A percentile compares a stretch with the other conserved stretches of the same genome.
Evolutionary conservation across 495 filamentous ascomycete genomes (phyloP).

Genomic region (Penicillium paradoxum): DNA sequence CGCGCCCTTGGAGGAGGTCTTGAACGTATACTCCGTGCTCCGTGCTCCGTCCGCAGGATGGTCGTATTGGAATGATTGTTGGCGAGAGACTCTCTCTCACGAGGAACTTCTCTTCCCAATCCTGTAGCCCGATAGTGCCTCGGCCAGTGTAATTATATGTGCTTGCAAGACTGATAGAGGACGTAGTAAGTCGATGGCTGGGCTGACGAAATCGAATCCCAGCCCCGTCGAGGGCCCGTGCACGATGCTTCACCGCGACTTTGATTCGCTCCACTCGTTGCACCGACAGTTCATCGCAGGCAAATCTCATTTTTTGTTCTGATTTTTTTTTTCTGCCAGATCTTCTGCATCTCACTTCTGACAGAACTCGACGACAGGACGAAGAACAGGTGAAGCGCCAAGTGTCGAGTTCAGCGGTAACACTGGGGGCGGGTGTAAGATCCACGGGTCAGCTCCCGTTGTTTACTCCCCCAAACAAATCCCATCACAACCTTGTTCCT

Average conservation of each 20-base stretch:
- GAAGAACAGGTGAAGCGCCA: too few relatives aligned
- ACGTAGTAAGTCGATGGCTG: conserved; percentile 1
- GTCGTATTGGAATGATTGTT: too few relatives aligned
- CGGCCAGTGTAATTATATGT: too few relatives aligned
- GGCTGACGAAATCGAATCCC: conserved; percentile 6
- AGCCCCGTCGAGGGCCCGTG: conserved; percentile 32
- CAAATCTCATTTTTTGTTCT: conserved; percentile 10
- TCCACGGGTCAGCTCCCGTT: conserved; percentile 42
- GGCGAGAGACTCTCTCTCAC: too few relatives aligned
- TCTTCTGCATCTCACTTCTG: neutral
- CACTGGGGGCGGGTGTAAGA: conserved; percentile 14
- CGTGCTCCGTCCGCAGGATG: too few relatives aligned
- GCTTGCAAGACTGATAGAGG: too few relatives aligned
- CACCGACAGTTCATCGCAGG: conserved; percentile 13
- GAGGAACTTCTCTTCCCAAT: too few relatives aligned
- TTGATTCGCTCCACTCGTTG: conserved; percentile 28
- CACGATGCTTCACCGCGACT: conserved; percentile 38
- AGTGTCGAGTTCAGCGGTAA: conserved; percentile 1
- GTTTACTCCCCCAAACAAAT: conserved; percentile 30
- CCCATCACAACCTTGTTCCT: conserved; percentile 19
- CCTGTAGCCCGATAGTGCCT: too few relatives aligned
- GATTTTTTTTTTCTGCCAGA: conserved; percentile 8
- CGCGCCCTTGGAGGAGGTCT: too few relatives aligned
- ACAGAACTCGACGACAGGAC: too few relatives aligned
- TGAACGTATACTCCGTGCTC: too few relatives aligned